phyloP scores from a whole-genome alignment of 495 filamentous ascomycete genomes.

The Monascus purpureus region DNA sequence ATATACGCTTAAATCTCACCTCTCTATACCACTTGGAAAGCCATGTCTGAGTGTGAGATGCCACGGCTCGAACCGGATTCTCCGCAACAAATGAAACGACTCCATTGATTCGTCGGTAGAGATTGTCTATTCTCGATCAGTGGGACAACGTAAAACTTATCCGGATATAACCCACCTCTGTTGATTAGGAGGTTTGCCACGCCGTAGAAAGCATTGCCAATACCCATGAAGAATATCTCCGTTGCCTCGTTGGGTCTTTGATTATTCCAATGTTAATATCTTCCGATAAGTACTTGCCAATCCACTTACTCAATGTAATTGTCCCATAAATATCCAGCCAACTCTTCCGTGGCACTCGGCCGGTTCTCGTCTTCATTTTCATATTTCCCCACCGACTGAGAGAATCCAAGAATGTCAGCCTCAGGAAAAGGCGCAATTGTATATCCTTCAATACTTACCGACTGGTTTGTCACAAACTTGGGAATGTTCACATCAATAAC shows the following conservation, averaged over 20 bases:
- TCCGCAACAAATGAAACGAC: constrained; percentile 39
- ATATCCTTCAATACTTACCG: constrained; percentile 9
- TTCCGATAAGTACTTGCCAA: background rate
- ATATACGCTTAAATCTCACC: too few relatives aligned
- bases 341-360: constrained; percentile 46
- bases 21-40: constrained; percentile 59
- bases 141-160: background rate
- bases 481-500: constrained; percentile 88
- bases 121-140: constrained; percentile 21
- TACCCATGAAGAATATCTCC: constrained; percentile 69
- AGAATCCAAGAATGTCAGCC: constrained; percentile 16
- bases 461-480: constrained; percentile 41
- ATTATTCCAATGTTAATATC: background rate
- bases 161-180: constrained; percentile 34
- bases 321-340: constrained; percentile 87
- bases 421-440: constrained; percentile 12
- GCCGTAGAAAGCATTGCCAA: constrained; percentile 62
- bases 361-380: constrained; percentile 30
- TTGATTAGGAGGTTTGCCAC: constrained; percentile 55
- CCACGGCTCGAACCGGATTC: constrained; percentile 42
- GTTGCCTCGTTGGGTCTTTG: constrained; percentile 45
- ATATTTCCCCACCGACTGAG: constrained; percentile 17
- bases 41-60: constrained; percentile 46
- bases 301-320: constrained; percentile 71
- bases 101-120: constrained; percentile 41